phyloP scores from a whole-genome alignment of 176 grass and related monocot species.

The Bothriochloa decipiens region DNA sequence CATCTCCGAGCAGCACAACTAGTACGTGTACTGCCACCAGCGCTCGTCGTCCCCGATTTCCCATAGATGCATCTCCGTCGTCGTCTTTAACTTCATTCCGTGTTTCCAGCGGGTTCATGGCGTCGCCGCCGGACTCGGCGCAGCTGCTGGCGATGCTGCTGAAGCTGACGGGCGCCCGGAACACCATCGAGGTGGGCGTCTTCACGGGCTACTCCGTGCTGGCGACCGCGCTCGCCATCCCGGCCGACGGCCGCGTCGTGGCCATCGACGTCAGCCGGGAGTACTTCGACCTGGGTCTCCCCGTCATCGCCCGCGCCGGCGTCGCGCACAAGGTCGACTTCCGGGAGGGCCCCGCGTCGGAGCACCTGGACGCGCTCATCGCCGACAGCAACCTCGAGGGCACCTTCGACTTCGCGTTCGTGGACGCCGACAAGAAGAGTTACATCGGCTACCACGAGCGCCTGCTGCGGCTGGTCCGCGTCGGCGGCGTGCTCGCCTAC shows the following conservation, averaged over 20 bases:
- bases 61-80: too few species aligned
- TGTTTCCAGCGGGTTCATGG: constrained; percentile 51
- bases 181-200: constrained; percentile 76
- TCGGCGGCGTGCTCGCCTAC: constrained; percentile 69
- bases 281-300: constrained; percentile 50
- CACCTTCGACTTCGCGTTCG: constrained; percentile 76
- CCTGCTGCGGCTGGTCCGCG: constrained; percentile 57
- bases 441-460: constrained; percentile 67
- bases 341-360: constrained; percentile 45
- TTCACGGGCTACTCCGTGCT: constrained; percentile 87
- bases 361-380: neutral
- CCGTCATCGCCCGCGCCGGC: constrained; percentile 50
- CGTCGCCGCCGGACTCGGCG: constrained; percentile 58
- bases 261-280: constrained; percentile 51
- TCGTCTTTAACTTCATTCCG: too few species aligned
- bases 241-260: constrained; percentile 67
- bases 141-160: constrained; percentile 66
- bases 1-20: constrained; percentile 48
- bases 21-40: neutral
- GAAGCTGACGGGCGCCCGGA: constrained; percentile 72
- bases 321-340: constrained; percentile 75
- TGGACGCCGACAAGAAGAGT: constrained; percentile 68
- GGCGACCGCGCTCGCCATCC: constrained; percentile 71
- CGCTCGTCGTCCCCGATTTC: too few species aligned
- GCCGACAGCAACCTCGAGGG: neutral